Evolutionary conservation across 2,329 filamentous ascomycete species (phyloP), one percentile per base, ranked within the genome.

Genomic region (Pseudogymnoascus sp.): DNA sequence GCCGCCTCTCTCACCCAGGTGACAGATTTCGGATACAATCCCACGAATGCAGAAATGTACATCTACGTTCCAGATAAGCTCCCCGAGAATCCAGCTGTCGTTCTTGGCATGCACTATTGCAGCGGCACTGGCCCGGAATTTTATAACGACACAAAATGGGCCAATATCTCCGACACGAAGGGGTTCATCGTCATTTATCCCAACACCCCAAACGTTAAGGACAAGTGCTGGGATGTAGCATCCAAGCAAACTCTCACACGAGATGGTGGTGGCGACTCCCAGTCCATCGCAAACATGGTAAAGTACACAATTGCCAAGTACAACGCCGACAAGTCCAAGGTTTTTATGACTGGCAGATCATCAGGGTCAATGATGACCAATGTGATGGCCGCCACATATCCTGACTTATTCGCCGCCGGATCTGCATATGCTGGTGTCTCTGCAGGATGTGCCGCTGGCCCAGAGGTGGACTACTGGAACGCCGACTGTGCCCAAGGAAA

Each of bases 151-250:
- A 81, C 80, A 5, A 79, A 80, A 8, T 86, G 81, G 71, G 77
- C 79, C 25, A 73, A 75, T 2, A 73, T 83, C 9, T 80, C 84
- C 5, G 79, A 81, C 63, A 68, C 75, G 51, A 76, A 84, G 61
- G 83, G 82, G 39, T 85, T 82, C 72, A 84, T 87, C 61, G 77
- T 82, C 64, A 81, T 86, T 68, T 86, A 83, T 71, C 82, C 82
- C 1, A 75, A 78, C 66, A 79, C 78, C 2, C 80, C 81, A 0
- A 79, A 81, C 66, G 71, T 71, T 9, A 27, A 48, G n/a, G 81
- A 74, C 10, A 73, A 72, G 65, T 86, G 83, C 74, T 86, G 82
- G 81, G 84, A 87, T 64, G 83, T 85, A 2, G 79, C 78, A 12
- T 81, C 78, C 17, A 74, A 73, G 29, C 72, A 74, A 36, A 77